These are phyloP conservation scores for Colletotrichum godetiae DNA, from an alignment of 2,329 filamentous ascomycete species.

Conservation along the genomic window DNA sequence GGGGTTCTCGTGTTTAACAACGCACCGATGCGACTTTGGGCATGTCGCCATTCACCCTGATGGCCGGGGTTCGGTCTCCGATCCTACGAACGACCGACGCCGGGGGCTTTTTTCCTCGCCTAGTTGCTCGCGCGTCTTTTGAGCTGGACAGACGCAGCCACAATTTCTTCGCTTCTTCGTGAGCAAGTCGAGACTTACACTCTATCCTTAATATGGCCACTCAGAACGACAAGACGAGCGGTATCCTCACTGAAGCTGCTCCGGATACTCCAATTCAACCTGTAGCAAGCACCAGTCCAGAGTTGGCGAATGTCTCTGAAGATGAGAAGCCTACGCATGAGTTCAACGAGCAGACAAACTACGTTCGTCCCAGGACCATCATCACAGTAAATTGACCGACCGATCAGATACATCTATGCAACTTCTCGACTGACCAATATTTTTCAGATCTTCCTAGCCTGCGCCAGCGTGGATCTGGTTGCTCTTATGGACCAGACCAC, in stretches of 20 bases:
- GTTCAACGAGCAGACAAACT: slow-evolving; percentile 68
- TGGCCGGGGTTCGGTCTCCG: not conserved
- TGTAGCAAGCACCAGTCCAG: slow-evolving; percentile 24
- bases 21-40: not conserved
- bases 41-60: slow-evolving; percentile 7
- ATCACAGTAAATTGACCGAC: slow-evolving; percentile 54
- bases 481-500: slow-evolving; percentile 70
- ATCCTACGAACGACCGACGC: slow-evolving; percentile 5
- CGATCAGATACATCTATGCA: fast-evolving
- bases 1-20: not conserved
- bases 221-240: not conserved
- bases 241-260: not conserved
- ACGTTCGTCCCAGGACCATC: slow-evolving; percentile 61
- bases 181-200: not conserved
- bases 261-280: not conserved
- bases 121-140: not conserved
- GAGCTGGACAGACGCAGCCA: not conserved
- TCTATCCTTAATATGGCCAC: not conserved
- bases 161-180: not conserved
- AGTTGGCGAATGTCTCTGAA: slow-evolving; percentile 34
- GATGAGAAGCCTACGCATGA: slow-evolving; percentile 40
- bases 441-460: slow-evolving; percentile 65
- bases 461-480: slow-evolving; percentile 64
- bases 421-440: not conserved
- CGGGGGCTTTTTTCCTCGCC: not conserved